Evolutionary conservation across 768 basidiomycete species (phyloP).

Genomic region (Thelephora ganbajun): DNA sequence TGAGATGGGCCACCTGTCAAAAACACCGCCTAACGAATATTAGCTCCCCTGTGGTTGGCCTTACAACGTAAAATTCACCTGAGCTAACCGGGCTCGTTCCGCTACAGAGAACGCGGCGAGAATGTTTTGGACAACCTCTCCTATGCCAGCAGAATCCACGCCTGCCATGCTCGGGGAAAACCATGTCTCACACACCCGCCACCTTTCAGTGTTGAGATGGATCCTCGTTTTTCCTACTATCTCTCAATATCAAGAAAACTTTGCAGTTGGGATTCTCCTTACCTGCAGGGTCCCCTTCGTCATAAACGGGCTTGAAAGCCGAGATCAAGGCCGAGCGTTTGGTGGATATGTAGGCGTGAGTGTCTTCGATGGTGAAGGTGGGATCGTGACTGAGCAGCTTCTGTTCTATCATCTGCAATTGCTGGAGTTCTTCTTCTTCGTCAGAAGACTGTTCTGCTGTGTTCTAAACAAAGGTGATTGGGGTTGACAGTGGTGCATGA

Average conservation of each 20-base stretch:
- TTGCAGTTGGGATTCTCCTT: background rate
- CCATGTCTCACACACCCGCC: constrained; percentile 84
- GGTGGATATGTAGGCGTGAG: constrained; percentile 62
- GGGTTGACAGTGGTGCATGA: background rate
- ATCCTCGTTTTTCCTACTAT: constrained; percentile 51
- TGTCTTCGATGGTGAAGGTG: constrained; percentile 66
- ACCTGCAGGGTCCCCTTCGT: constrained; percentile 63
- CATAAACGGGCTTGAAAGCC: constrained; percentile 71
- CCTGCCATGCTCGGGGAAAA: constrained; percentile 93
- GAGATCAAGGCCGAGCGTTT: constrained; percentile 76
- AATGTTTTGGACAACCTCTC: constrained; percentile 82
- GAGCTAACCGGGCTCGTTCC: constrained; percentile 61
- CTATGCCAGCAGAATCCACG: constrained; percentile 84
- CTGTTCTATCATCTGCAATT: constrained; percentile 61
- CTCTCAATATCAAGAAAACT: background rate
- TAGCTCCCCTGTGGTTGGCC: background rate
- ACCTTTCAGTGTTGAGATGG: constrained; percentile 82
- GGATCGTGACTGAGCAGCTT: constrained; percentile 79
- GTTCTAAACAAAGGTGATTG: constrained; percentile 30
- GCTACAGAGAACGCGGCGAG: constrained; percentile 53
- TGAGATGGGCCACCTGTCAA: constrained; percentile 75
- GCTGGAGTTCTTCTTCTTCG: constrained; percentile 74
- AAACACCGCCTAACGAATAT: constrained; percentile 59
- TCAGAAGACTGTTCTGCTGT: constrained; percentile 61
- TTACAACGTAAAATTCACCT: constrained; percentile 30